These are phyloP conservation scores for Carallia brachiata DNA, from an alignment of 345 rosid species.

Conservation along the genomic window DNA sequence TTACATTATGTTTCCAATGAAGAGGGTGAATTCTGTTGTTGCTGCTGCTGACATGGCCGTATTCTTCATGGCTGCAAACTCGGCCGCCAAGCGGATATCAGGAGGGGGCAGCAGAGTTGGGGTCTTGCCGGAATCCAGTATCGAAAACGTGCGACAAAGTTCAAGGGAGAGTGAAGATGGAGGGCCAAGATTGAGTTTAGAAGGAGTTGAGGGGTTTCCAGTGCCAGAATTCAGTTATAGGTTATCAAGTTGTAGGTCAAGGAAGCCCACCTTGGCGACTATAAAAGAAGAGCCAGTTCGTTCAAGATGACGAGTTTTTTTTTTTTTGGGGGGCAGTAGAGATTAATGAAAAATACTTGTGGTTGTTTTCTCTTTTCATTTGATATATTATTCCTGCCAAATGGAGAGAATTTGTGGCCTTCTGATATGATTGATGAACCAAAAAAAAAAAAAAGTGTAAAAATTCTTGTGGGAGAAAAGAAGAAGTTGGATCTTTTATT, in stretches of 20 bases:
- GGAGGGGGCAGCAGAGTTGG: conserved; percentile 18
- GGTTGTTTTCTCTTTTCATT: neutral
- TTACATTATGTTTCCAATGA: conserved; percentile 78
- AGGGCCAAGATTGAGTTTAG: conserved; percentile 3
- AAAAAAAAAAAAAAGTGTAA: neutral
- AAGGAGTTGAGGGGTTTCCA: conserved; percentile 13
- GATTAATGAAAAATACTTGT: neutral
- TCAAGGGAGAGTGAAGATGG: neutral
- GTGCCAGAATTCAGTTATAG: conserved; percentile 10
- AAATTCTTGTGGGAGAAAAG: neutral
- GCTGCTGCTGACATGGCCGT: conserved; percentile 64
- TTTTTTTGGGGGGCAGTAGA: neutral
- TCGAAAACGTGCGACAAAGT: neutral
- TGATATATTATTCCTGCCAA: neutral
- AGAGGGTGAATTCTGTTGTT: conserved; percentile 51
- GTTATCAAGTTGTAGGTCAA: conserved; percentile 19
- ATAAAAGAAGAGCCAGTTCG: conserved; percentile 24
- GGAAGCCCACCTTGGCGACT: conserved; percentile 22
- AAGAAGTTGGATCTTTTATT: too few relatives aligned
- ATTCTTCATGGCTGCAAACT: conserved; percentile 48
- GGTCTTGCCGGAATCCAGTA: conserved; percentile 16
- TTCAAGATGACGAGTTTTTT: neutral
- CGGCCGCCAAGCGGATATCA: conserved; percentile 45
- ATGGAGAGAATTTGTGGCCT: neutral
- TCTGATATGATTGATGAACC: neutral